A percentile compares a stretch with the other conserved stretches of the same genome.
phyloP scores from a whole-genome alignment of 2,329 filamentous ascomycete genomes.

The Clarireedia homoeocarpa region DNA sequence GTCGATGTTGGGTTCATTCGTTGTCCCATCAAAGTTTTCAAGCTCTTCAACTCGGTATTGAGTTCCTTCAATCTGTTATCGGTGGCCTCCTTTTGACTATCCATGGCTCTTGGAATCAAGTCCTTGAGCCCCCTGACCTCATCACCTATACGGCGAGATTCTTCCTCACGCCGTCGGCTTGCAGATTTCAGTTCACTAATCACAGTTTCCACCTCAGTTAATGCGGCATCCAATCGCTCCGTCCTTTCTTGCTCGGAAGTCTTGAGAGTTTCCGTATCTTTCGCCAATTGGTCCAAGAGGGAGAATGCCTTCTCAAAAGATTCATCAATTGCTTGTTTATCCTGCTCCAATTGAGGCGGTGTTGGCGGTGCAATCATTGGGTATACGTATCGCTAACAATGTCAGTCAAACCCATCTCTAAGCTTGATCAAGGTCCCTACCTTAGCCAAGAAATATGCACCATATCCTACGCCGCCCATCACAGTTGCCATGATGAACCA shows the following conservation, averaged over 20 bases:
- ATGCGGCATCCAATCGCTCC: conserved; percentile 70
- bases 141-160: conserved; percentile 76
- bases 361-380: conserved; percentile 91
- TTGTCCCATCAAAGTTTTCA: conserved; percentile 77
- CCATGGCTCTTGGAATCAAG: conserved; percentile 79
- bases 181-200: conserved; percentile 75
- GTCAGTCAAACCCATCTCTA: neutral
- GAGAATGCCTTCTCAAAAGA: conserved; percentile 89
- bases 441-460: conserved; percentile 81
- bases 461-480: conserved; percentile 81
- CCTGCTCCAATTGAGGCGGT: conserved; percentile 84
- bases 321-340: conserved; percentile 87
- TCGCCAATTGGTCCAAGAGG: conserved; percentile 82
- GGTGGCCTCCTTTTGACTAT: conserved; percentile 77
- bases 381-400: conserved; percentile 70
- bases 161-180: conserved; percentile 75
- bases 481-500: conserved; percentile 99
- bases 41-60: conserved; percentile 77
- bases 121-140: conserved; percentile 79
- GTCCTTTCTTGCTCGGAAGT: conserved; percentile 77
- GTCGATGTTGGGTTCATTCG: conserved; percentile 41
- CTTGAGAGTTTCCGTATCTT: conserved; percentile 86
- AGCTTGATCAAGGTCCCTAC: conserved; percentile 35
- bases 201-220: conserved; percentile 78
- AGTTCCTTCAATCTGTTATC: conserved; percentile 79